Conservation (phyloP, 1,284 basidiomycete species). For the Gymnopus androsaceus region DNA sequence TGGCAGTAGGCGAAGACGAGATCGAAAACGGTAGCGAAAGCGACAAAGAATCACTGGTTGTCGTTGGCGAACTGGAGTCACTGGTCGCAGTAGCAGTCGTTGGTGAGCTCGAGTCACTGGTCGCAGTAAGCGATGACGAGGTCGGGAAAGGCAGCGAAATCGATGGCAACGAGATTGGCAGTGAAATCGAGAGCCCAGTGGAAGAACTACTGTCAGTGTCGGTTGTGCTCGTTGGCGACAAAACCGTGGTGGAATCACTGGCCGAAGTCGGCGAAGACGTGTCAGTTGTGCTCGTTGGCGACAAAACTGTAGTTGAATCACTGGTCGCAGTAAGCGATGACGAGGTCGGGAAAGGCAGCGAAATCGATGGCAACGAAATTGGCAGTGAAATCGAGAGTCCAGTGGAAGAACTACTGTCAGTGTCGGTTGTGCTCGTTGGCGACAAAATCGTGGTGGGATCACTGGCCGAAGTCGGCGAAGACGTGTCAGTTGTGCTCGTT, state of each 20-base stretch:
- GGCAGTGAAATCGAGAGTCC: background rate
- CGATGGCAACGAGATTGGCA: too few species aligned
- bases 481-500: background rate
- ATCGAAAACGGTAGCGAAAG: background rate
- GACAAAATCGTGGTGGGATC: background rate
- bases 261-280: background rate
- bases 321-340: background rate
- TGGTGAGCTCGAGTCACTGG: background rate
- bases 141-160: constrained; percentile 1
- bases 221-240: background rate
- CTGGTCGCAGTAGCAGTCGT: background rate
- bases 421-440: background rate
- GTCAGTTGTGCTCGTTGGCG: background rate
- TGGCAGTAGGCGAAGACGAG: background rate
- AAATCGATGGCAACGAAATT: too few species aligned
- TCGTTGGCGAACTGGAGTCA: background rate
- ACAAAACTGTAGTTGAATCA: too few species aligned
- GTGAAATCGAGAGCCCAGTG: too few species aligned
- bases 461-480: background rate
- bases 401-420: background rate
- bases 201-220: background rate
- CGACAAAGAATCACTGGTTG: background rate
- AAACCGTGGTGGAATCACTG: background rate
- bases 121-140: background rate
- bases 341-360: constrained; percentile 3